These are phyloP conservation scores for Ophiocordyceps polyrhachis-furcata DNA, from an alignment of 2,329 filamentous ascomycete genomes.

Conservation along the genomic window DNA sequence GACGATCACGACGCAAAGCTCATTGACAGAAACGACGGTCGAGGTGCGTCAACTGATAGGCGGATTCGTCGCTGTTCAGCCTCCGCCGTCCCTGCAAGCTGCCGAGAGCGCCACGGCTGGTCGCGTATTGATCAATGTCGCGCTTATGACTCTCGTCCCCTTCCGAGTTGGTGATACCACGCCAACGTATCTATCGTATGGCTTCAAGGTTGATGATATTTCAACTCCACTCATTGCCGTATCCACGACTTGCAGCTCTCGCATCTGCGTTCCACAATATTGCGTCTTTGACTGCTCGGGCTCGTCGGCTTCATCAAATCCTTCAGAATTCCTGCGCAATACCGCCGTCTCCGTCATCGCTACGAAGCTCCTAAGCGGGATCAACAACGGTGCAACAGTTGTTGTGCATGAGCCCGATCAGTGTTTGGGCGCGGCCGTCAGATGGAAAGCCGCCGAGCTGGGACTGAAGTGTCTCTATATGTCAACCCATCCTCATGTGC, in stretches of 20 bases:
- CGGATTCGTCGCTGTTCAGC: neutral
- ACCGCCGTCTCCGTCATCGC: neutral
- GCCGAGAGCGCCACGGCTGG: neutral
- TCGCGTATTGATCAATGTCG: neutral
- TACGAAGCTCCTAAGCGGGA: neutral
- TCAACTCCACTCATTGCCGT: neutral
- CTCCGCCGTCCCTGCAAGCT: neutral
- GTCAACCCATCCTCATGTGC: neutral
- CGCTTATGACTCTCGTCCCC: neutral
- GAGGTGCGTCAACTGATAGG: neutral
- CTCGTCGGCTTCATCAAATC: neutral
- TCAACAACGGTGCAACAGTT: neutral
- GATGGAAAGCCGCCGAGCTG: neutral
- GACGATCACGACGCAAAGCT: neutral
- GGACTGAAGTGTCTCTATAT: neutral
- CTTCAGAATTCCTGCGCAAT: neutral
- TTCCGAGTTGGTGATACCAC: neutral
- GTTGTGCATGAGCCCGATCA: neutral
- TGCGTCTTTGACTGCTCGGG: conserved; percentile 1
- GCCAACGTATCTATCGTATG: neutral
- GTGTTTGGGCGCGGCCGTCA: neutral
- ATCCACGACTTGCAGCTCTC: neutral
- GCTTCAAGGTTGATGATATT: neutral
- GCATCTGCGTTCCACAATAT: neutral
- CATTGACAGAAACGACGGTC: neutral